Conservation (phyloP, 345 rosid species). For the Chamaenerion angustifolium region DNA sequence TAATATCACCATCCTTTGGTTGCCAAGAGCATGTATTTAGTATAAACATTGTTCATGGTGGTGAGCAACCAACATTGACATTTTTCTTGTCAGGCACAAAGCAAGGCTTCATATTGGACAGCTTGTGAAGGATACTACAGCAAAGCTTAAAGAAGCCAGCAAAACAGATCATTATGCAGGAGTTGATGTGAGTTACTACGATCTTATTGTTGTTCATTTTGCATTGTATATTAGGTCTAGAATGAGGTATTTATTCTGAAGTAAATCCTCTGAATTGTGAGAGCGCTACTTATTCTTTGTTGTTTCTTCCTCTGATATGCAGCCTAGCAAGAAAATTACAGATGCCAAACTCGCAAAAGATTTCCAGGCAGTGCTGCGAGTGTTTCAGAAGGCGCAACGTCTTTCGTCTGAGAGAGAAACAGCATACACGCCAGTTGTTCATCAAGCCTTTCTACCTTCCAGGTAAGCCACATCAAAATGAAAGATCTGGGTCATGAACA, state of each 20-base stretch:
- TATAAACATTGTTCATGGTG: too few relatives aligned
- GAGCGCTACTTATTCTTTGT: background rate
- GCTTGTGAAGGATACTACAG: conserved; percentile 83
- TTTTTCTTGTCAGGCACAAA: conserved; percentile 49
- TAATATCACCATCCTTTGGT: background rate
- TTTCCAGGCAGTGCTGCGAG: conserved; percentile 14
- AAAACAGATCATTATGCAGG: conserved; percentile 65
- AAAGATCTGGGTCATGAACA: background rate
- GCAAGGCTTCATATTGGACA: conserved; percentile 73
- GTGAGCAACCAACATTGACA: background rate
- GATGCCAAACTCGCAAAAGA: conserved; percentile 18
- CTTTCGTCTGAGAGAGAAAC: conserved; percentile 18
- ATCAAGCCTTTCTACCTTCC: conserved; percentile 15
- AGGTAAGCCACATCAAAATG: background rate
- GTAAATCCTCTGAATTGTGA: background rate
- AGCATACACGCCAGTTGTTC: conserved; percentile 12
- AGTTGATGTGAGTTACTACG: conserved; percentile 30
- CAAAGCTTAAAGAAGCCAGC: conserved; percentile 83
- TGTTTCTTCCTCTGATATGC: conserved; percentile 1
- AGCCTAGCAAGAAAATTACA: conserved; percentile 16
- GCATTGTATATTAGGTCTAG: too few relatives aligned
- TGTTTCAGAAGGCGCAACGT: conserved; percentile 18
- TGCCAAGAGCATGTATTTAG: background rate
- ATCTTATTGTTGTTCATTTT: background rate
- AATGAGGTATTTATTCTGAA: too few relatives aligned